Conservation (phyloP, 768 basidiomycete species). For the Phlegmacium glaucopus region DNA sequence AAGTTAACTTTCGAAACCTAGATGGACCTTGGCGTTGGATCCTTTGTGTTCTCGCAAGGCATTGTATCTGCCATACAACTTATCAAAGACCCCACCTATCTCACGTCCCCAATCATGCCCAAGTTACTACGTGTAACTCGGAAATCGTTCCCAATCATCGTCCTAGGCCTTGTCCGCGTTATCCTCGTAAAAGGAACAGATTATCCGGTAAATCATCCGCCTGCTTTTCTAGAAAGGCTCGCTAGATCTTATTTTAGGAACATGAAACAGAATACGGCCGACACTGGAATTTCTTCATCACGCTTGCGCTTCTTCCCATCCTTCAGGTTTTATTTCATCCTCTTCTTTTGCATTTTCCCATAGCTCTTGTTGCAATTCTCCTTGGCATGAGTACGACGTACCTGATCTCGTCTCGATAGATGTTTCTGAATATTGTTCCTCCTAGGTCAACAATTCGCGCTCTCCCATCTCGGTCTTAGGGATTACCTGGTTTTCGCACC, state of each 20-base stretch:
- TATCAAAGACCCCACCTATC: slow-evolving; percentile 56
- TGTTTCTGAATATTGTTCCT: neutral
- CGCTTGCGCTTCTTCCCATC: slow-evolving; percentile 76
- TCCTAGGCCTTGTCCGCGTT: slow-evolving; percentile 75
- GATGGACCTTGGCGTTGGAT: slow-evolving; percentile 99
- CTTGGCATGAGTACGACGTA: slow-evolving; percentile 48
- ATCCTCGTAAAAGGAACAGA: slow-evolving; percentile 88
- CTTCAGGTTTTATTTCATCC: slow-evolving; percentile 71
- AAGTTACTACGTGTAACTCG: slow-evolving; percentile 50
- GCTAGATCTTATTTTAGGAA: slow-evolving; percentile 62
- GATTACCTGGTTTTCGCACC: slow-evolving; percentile 62
- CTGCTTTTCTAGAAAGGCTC: neutral
- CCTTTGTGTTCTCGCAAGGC: slow-evolving; percentile 96
- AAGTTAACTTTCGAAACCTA: too few species aligned
- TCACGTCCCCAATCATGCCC: slow-evolving; percentile 43
- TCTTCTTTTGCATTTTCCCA: slow-evolving; percentile 50
- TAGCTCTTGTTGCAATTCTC: slow-evolving; percentile 59
- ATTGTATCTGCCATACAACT: slow-evolving; percentile 85
- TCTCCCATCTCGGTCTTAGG: slow-evolving; percentile 56
- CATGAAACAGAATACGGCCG: slow-evolving; percentile 95
- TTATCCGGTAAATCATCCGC: slow-evolving; percentile 76
- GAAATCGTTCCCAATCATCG: slow-evolving; percentile 65
- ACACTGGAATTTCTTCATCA: slow-evolving; percentile 99
- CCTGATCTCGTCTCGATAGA: neutral
- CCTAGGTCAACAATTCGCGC: slow-evolving; percentile 67